Conservation (phyloP, 2,329 filamentous ascomycete genomes). For the Didymella exigua region DNA sequence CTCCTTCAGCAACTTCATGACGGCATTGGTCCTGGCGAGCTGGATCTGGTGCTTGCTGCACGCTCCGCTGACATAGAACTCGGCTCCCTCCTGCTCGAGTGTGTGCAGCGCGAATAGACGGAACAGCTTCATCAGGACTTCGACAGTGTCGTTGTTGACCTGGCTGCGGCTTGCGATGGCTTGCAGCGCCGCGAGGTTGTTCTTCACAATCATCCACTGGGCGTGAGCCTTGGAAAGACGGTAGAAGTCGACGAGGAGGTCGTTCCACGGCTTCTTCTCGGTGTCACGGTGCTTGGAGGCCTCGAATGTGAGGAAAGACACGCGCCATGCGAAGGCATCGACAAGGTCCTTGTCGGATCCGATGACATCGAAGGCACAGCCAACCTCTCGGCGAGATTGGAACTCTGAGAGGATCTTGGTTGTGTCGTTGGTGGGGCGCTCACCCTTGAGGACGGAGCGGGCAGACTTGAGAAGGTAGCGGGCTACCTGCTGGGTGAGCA, state of each 20-base stretch:
- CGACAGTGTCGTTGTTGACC: conserved; percentile 63
- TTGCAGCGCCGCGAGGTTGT: conserved; percentile 74
- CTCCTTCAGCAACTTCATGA: conserved; percentile 72
- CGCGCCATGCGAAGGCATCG: conserved; percentile 75
- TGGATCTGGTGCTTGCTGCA: conserved; percentile 75
- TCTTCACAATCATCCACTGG: conserved; percentile 79
- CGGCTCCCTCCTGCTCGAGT: conserved; percentile 70
- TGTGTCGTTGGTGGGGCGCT: conserved; percentile 70
- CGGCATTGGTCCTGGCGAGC: conserved; percentile 68
- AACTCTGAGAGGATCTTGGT: conserved; percentile 69
- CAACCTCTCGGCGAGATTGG: conserved; percentile 69
- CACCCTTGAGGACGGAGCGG: conserved; percentile 69
- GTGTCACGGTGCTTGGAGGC: conserved; percentile 74
- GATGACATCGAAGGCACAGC: conserved; percentile 77
- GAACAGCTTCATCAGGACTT: conserved; percentile 69
- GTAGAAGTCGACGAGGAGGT: conserved; percentile 78
- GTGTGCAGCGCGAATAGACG: conserved; percentile 69
- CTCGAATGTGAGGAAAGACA: conserved; percentile 75
- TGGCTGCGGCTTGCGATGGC: conserved; percentile 58
- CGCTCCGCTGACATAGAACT: conserved; percentile 74
- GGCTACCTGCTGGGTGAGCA: conserved; percentile 80
- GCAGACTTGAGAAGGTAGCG: conserved; percentile 79
- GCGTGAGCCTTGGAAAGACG: conserved; percentile 75
- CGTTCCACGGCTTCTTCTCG: conserved; percentile 77
- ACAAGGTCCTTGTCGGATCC: conserved; percentile 72